Percentiles rank a stretch among this genome's conserved stretches.
These are phyloP conservation scores for Neopestalotiopsis rosae DNA, from an alignment of 2,329 filamentous ascomycete genomes.

Conservation along the genomic window DNA sequence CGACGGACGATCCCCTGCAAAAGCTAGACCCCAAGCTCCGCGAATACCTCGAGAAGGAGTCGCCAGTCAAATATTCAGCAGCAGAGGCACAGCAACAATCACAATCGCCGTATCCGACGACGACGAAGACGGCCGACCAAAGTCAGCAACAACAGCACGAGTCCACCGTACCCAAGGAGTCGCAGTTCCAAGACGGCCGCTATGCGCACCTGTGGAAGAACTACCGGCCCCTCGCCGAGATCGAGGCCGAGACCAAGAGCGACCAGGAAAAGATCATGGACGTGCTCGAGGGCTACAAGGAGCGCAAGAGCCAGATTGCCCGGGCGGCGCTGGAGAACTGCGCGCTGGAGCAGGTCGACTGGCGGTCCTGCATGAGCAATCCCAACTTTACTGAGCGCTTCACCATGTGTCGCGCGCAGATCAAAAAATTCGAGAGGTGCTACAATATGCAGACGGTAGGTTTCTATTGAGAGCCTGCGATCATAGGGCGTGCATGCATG, in stretches of 20 bases:
- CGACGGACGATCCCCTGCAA: conserved; percentile 67
- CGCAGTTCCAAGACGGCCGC: conserved; percentile 64
- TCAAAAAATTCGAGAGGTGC: conserved; percentile 80
- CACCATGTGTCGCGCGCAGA: conserved; percentile 82
- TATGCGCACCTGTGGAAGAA: conserved; percentile 91
- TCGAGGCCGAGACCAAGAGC: conserved; percentile 72
- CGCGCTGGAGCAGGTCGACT: conserved; percentile 81
- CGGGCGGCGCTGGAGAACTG: conserved; percentile 92
- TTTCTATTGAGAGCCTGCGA: not conserved
- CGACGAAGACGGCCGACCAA: conserved; percentile 14
- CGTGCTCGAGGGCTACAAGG: conserved; percentile 84
- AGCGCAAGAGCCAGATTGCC: conserved; percentile 78
- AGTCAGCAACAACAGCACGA: conserved; percentile 19
- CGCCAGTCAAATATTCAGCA: conserved; percentile 69
- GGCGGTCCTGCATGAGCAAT: conserved; percentile 80
- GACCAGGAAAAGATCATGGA: conserved; percentile 82
- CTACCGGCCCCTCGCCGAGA: conserved; percentile 74
- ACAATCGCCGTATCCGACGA: conserved; percentile 4
- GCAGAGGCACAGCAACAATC: conserved; percentile 9
- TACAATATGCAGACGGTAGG: conserved; percentile 84
- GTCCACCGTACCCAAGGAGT: conserved; percentile 51
- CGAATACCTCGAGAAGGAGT: conserved; percentile 84
- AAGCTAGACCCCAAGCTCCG: conserved; percentile 83
- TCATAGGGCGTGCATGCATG: no score
- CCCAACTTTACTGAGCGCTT: conserved; percentile 72